phyloP scores from a whole-genome alignment of 2,329 filamentous ascomycete genomes.

The Dactylellina sp. region DNA sequence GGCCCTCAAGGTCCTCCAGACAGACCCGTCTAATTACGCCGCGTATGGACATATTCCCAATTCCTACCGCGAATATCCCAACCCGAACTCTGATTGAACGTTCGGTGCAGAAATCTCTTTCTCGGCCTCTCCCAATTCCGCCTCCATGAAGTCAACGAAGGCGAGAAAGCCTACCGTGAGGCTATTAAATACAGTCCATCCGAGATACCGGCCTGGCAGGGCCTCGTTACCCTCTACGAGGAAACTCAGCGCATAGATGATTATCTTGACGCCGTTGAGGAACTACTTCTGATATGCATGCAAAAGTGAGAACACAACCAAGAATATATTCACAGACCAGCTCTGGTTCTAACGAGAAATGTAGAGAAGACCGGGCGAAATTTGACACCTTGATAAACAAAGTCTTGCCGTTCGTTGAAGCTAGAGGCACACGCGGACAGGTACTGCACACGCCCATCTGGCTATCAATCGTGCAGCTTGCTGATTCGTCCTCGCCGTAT shows the following conservation, averaged over 20 bases:
- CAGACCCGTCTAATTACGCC: conserved; percentile 79
- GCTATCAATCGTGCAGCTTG: neutral
- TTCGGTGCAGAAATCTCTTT: conserved; percentile 76
- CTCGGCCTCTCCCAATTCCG: conserved; percentile 87
- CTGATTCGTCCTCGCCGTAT: conserved; percentile 9
- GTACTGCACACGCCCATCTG: neutral
- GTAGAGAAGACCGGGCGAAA: conserved; percentile 70
- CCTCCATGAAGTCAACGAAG: conserved; percentile 75
- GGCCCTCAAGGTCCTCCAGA: conserved; percentile 75
- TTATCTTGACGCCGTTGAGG: conserved; percentile 79
- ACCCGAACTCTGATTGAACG: conserved; percentile 9
- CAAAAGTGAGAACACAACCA: conserved; percentile 75
- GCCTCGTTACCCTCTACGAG: conserved; percentile 86
- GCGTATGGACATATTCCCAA: conserved; percentile 43
- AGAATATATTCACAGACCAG: too few relatives aligned
- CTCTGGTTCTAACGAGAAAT: conserved; percentile 22
- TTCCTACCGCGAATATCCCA: neutral
- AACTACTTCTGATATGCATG: conserved; percentile 79
- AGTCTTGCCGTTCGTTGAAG: conserved; percentile 45
- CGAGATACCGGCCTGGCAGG: conserved; percentile 90
- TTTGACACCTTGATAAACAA: conserved; percentile 62
- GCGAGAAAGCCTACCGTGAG: conserved; percentile 79
- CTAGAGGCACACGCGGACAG: conserved; percentile 51
- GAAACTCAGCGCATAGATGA: conserved; percentile 78
- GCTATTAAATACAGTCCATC: conserved; percentile 76